phyloP scores from a whole-genome alignment of 345 rosid genomes.

The Salix viminalis region DNA sequence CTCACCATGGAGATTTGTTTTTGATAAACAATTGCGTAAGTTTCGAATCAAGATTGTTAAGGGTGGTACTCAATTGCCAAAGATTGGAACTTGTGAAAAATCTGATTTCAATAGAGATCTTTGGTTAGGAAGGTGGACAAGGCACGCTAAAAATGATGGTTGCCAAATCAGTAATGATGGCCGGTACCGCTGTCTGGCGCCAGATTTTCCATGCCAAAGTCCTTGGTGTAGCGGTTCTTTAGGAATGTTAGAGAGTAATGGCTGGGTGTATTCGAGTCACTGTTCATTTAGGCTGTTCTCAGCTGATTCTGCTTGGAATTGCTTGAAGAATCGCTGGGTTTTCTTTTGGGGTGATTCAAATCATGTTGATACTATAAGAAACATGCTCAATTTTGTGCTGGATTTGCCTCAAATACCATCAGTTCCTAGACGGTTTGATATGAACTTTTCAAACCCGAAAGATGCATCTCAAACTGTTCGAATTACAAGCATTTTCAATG shows the following conservation, averaged over 20 bases:
- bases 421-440: conserved; percentile 83
- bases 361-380: conserved; percentile 87
- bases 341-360: conserved; percentile 99
- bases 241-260: conserved; percentile 81
- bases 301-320: conserved; percentile 65
- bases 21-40: conserved; percentile 48
- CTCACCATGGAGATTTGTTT: conserved; percentile 60
- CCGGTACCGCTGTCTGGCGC: conserved; percentile 62
- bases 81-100: conserved; percentile 40
- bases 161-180: conserved; percentile 71
- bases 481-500: conserved; percentile 93
- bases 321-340: conserved; percentile 71
- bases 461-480: conserved; percentile 61
- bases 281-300: conserved; percentile 68
- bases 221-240: conserved; percentile 88
- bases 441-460: conserved; percentile 63
- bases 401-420: conserved; percentile 56
- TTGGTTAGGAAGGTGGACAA: conserved; percentile 94
- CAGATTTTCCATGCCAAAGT: conserved; percentile 54
- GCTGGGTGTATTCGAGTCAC: conserved; percentile 91
- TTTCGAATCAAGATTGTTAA: conserved; percentile 42
- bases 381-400: conserved; percentile 72
- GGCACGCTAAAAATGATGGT: conserved; percentile 61
- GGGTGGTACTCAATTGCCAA: conserved; percentile 38
- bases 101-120: conserved; percentile 62